Conservation (phyloP, 1,139 yeast genomes). For the Suhomyces atakaporum region DNA sequence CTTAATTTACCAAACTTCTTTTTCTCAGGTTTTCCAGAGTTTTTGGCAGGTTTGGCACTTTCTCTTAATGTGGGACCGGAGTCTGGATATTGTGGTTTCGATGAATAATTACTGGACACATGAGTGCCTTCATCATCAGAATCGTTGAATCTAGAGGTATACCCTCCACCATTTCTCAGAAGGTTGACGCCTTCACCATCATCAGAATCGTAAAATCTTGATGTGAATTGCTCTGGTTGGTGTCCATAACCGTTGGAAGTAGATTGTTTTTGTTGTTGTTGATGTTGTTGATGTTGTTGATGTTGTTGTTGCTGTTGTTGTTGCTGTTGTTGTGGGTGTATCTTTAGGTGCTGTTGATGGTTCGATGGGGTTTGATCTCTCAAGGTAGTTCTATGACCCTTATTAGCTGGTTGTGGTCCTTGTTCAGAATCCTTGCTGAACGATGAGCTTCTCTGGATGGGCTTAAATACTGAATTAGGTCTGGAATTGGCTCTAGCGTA, state of each 20-base stretch:
- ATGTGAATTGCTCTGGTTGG: constrained; percentile 24
- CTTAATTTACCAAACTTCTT: constrained; percentile 55
- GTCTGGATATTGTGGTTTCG: constrained; percentile 8
- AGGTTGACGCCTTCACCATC: constrained; percentile 16
- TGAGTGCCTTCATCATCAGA: constrained; percentile 24
- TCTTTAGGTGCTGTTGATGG: too few relatives aligned
- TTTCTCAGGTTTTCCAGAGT: constrained; percentile 37
- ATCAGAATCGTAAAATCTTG: constrained; percentile 61
- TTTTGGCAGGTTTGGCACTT: constrained; percentile 16
- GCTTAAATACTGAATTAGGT: constrained; percentile 43
- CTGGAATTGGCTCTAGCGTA: constrained; percentile 52
- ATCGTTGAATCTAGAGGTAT: constrained; percentile 23
- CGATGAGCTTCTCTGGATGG: constrained; percentile 52
- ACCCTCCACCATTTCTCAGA: constrained; percentile 17
- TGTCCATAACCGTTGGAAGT: neutral
- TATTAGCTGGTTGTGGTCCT: neutral
- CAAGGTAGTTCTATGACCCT: constrained; percentile 18
- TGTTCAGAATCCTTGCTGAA: constrained; percentile 45
- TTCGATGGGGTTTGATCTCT: constrained; percentile 13
- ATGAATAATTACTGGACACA: neutral
- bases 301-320: constrained; percentile 11
- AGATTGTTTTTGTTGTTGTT: constrained; percentile 2
- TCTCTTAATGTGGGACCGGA: constrained; percentile 15
- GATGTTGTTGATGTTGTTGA: constrained; percentile 6
- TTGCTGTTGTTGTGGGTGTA: constrained; percentile 4